Percentiles rank a stretch among this genome's conserved stretches.
Conservation (phyloP, 2,329 filamentous ascomycete species). For the Fusarium nelsonii region DNA sequence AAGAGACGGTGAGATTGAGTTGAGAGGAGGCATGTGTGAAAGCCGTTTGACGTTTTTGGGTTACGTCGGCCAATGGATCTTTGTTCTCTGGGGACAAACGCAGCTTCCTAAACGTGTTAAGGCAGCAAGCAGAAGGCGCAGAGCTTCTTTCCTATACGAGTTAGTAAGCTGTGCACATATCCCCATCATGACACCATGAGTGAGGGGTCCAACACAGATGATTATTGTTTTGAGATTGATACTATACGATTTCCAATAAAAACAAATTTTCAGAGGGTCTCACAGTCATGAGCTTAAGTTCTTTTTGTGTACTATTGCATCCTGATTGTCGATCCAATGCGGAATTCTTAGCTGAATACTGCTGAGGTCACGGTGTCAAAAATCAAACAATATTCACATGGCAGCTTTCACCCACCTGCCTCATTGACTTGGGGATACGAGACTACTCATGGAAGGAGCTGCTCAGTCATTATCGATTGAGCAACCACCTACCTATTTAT, state of each 20-base stretch:
- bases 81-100: conserved; percentile 41
- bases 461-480: not conserved
- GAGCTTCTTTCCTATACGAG: conserved; percentile 32
- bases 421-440: not conserved
- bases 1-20: conserved; percentile 51
- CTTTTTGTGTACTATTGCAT: not conserved
- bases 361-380: not conserved
- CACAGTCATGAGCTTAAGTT: not conserved
- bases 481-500: not conserved
- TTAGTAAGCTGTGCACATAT: conserved; percentile 27
- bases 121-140: conserved; percentile 22
- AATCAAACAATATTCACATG: not conserved
- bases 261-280: not conserved
- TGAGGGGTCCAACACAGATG: conserved; percentile 10
- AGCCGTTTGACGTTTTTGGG: conserved; percentile 37
- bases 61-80: conserved; percentile 41
- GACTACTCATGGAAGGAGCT: not conserved
- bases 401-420: not conserved
- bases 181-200: conserved; percentile 24
- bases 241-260: not conserved
- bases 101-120: conserved; percentile 47
- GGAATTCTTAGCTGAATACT: not conserved
- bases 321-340: accelerated
- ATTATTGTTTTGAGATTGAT: not conserved
- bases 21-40: conserved; percentile 50